phyloP scores from a whole-genome alignment of 345 rosid genomes.

The Citrus medica region DNA sequence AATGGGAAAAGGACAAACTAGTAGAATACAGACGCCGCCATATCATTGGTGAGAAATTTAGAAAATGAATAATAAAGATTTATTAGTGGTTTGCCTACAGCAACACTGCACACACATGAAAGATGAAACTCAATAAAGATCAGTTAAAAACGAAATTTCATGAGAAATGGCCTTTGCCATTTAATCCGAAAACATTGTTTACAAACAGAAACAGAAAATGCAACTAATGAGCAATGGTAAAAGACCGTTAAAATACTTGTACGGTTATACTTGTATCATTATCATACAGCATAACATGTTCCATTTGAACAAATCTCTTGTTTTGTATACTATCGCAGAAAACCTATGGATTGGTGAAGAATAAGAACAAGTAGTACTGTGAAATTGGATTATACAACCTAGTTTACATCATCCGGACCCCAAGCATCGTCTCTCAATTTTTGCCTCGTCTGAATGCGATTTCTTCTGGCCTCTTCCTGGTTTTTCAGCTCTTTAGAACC shows the following conservation, averaged over 20 bases:
- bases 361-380: not conserved
- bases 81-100: no score
- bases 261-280: not conserved
- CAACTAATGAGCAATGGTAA: not conserved
- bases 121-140: not conserved
- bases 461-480: constrained; percentile 88
- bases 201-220: not conserved
- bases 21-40: not conserved
- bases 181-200: not conserved
- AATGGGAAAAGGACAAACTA: not conserved
- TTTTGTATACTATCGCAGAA: not conserved
- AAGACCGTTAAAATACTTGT: not conserved
- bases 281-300: not conserved
- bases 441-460: constrained; percentile 69
- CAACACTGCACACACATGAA: not conserved
- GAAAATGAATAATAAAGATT: not conserved
- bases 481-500: constrained; percentile 62
- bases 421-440: constrained; percentile 83
- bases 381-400: not conserved
- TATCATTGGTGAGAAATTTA: not conserved
- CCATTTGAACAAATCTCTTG: not conserved
- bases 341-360: not conserved
- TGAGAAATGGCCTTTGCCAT: not conserved
- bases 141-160: no score
- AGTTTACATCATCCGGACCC: constrained; percentile 52